phyloP scores from a whole-genome alignment of 306 rosid species.

The cucumber (Cucumis sativus) region DNA sequence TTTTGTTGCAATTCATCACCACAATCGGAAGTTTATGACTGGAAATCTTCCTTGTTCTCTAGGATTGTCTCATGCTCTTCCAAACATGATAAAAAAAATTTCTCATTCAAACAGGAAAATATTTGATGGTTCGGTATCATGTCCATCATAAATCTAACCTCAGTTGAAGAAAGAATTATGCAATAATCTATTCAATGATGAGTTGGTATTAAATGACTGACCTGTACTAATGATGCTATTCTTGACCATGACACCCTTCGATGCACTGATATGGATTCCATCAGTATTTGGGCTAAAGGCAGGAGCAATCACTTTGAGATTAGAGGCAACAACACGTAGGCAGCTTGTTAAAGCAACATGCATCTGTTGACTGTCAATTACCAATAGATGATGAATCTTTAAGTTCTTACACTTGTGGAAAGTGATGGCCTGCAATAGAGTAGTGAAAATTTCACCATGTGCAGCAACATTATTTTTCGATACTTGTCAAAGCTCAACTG shows the following conservation, averaged over 20 bases:
- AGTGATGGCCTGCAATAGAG: conserved; percentile 59
- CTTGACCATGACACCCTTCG: conserved; percentile 39
- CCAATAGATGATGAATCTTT: conserved; percentile 36
- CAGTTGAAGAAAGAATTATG: neutral
- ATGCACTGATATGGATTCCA: conserved; percentile 77
- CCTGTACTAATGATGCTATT: conserved; percentile 61
- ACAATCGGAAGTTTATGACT: neutral
- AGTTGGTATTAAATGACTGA: conserved; percentile 10
- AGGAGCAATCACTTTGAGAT: conserved; percentile 59
- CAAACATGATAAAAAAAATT: neutral
- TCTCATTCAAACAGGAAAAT: neutral
- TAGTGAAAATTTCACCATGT: conserved; percentile 4
- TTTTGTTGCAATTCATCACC: neutral
- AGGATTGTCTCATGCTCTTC: neutral
- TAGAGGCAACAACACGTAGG: conserved; percentile 46
- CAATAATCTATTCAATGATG: neutral
- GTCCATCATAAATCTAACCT: neutral
- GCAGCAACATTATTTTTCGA: neutral
- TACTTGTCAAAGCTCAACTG: neutral
- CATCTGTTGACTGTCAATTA: conserved; percentile 78
- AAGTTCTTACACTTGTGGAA: conserved; percentile 67
- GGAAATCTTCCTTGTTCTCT: neutral
- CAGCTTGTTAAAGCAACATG: conserved; percentile 62
- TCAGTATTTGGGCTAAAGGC: conserved; percentile 78
- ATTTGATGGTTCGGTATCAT: neutral